Base-by-base conservation (phyloP, 2,329 filamentous ascomycete species). In the Cephalotrichum gorgonifer region DNA sequence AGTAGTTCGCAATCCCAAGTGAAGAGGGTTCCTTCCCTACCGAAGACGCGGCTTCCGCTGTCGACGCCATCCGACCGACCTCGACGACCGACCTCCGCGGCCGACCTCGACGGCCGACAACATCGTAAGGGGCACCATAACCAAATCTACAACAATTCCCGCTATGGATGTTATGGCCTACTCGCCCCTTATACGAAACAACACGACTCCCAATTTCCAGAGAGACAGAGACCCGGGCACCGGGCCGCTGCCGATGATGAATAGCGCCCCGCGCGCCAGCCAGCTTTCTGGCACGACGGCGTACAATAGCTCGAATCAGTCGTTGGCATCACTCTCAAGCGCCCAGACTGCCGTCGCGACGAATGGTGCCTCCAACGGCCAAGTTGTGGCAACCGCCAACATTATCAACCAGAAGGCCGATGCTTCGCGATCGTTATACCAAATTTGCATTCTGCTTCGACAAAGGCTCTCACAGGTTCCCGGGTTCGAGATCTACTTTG, bases 341-440 rank as follows among this genome's bases (percentile, higher is more conserved):
- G 60, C 67, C 12, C 58, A 68, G 26, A 74, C 73, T 28, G 56
- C 68, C 26, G 61, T 66, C n/a, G 53, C 67, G 47, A 54, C 59
- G 9, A 69, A 74, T 43, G 38, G 38, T 9, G 78, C 66, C 52
- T 11, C 6, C 35, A 66, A 73, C 52, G 81, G 81, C 43, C 79
- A 79, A 52, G 78, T 90, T 53, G 71, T 88, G 59, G 86, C 89
- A 52, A 88, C 86, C 52, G 79, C 86, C 64, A 96, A 95, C 66
- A 95, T 98, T 64, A 95, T 98, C 74, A 98, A 98, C 69, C 87
- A 91, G 67, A 86, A 88, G 64, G 93, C 90, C 63, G 90, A 95
- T 64, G 90, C 93, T 55, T 88, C 87, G 50, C 79, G 85, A 52
- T 96, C 90, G 11, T 79, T 98, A 23, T 98, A 95, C 67, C 91